Evolutionary conservation across 345 rosid species (phyloP).

Genomic region (Odontarrhena argentea): DNA sequence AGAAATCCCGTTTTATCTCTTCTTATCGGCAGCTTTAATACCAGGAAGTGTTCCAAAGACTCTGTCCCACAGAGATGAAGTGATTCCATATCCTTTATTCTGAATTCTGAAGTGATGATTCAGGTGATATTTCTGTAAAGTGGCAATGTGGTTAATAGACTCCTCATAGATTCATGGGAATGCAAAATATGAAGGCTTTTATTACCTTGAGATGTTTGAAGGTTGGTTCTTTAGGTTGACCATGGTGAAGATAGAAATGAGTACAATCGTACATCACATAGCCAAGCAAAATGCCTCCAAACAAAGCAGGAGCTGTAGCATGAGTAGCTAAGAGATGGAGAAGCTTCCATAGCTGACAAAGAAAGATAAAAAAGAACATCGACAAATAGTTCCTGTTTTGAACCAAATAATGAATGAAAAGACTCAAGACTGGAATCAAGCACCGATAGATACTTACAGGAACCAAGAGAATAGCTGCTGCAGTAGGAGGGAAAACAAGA

Average conservation of each 20-base stretch:
- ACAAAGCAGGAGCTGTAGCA: slow-evolving; percentile 59
- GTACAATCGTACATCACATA: slow-evolving; percentile 72
- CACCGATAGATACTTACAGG: slow-evolving; percentile 48
- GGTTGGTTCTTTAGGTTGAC: slow-evolving; percentile 54
- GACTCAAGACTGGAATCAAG: background rate
- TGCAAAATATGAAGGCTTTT: background rate
- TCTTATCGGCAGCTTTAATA: slow-evolving; percentile 30
- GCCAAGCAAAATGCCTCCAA: slow-evolving; percentile 70
- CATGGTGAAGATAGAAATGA: slow-evolving; percentile 76
- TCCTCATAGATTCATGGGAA: slow-evolving; percentile 2
- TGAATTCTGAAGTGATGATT: slow-evolving; percentile 71
- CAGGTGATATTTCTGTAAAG: slow-evolving; percentile 66
- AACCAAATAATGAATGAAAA: slow-evolving; percentile 20
- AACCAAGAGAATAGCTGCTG: slow-evolving; percentile 64
- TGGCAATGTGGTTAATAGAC: background rate
- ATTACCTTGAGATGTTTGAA: slow-evolving; percentile 61
- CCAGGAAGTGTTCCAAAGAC: slow-evolving; percentile 69
- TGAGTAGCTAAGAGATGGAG: slow-evolving; percentile 52
- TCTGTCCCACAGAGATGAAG: slow-evolving; percentile 71
- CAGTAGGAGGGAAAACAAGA: slow-evolving; percentile 88
- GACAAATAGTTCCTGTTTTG: background rate
- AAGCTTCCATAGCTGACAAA: slow-evolving; percentile 56
- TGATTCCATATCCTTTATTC: slow-evolving; percentile 67
- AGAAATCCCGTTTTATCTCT: slow-evolving; percentile 26
- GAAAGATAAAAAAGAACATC: background rate